Evolutionary conservation across 2,329 filamentous ascomycete species (phyloP).

Genomic region (Fusarium xyrophilum): DNA sequence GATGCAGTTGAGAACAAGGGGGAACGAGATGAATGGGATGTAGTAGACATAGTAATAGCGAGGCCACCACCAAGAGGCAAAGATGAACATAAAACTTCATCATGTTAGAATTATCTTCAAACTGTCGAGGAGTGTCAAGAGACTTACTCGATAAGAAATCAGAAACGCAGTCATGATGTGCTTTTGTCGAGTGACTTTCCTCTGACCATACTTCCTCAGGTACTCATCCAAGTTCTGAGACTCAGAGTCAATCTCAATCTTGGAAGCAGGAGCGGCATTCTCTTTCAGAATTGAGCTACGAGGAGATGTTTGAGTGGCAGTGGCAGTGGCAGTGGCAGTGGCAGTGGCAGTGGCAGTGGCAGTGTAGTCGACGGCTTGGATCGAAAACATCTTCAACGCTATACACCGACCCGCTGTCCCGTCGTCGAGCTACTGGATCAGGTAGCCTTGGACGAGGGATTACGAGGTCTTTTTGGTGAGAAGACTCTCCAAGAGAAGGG

Average conservation of each 20-base stretch:
- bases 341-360: constrained; percentile 4
- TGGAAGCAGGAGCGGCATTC: neutral
- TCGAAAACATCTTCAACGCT: neutral
- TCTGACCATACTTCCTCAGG: constrained; percentile 13
- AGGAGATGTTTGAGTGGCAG: constrained; percentile 14
- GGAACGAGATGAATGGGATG: constrained; percentile 40
- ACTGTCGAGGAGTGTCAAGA: rapidly evolving
- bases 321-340: no score
- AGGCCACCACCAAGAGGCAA: constrained; percentile 39
- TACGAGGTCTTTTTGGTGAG: neutral
- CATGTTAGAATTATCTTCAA: neutral
- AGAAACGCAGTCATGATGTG: constrained; percentile 26
- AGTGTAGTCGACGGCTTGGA: neutral
- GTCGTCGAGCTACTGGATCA: neutral
- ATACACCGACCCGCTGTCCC: constrained; percentile 5
- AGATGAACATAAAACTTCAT: constrained; percentile 36
- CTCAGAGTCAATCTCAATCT: constrained; percentile 18
- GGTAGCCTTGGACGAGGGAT: constrained; percentile 6
- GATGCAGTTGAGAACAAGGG: constrained; percentile 37
- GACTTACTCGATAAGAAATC: constrained; percentile 21
- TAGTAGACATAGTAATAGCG: constrained; percentile 37
- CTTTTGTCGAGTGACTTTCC: constrained; percentile 20
- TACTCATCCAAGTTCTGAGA: constrained; percentile 26
- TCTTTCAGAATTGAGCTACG: constrained; percentile 1
- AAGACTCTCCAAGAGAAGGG: neutral